Percentiles rank a stretch among this genome's conserved stretches.
Evolutionary conservation across 768 basidiomycete genomes (phyloP).

Genomic region (Cantharellus cinnabarinus): DNA sequence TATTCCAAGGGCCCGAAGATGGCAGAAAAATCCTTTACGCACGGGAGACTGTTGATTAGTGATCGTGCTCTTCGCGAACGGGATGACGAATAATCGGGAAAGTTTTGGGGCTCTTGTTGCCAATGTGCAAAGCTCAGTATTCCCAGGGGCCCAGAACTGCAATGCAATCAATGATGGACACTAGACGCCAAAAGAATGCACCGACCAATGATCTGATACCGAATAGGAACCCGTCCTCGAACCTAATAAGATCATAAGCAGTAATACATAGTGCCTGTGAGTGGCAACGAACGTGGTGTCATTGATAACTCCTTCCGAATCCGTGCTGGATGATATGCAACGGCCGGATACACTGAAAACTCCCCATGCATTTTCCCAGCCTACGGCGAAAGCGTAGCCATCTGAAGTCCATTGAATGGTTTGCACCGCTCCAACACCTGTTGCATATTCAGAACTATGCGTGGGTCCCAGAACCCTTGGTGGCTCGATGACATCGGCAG

Average conservation of each 20-base stretch:
- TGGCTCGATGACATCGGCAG: background rate
- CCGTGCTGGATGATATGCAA: conserved; percentile 61
- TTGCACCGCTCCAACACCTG: conserved; percentile 35
- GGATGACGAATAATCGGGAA: conserved; percentile 58
- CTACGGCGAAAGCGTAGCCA: conserved; percentile 85
- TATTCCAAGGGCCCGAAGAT: background rate
- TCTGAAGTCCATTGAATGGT: conserved; percentile 85
- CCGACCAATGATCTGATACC: conserved; percentile 57
- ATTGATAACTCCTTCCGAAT: conserved; percentile 41
- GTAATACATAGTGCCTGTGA: background rate
- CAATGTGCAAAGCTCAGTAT: conserved; percentile 69
- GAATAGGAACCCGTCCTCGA: conserved; percentile 72
- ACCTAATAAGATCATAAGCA: conserved; percentile 17
- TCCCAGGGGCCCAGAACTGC: conserved; percentile 88
- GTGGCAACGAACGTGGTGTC: conserved; percentile 22
- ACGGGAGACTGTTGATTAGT: conserved; percentile 84
- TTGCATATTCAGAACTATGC: background rate
- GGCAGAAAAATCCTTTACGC: conserved; percentile 14
- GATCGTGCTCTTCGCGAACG: conserved; percentile 89
- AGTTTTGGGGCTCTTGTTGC: conserved; percentile 27
- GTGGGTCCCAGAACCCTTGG: background rate
- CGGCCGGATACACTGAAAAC: conserved; percentile 79
- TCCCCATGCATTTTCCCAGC: conserved; percentile 79
- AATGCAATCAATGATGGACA: background rate
- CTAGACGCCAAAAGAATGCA: background rate